Evolutionary conservation across 2,329 filamentous ascomycete species (phyloP), one percentile per base, ranked within the genome.

Genomic region (Trichoderma sp.): DNA sequence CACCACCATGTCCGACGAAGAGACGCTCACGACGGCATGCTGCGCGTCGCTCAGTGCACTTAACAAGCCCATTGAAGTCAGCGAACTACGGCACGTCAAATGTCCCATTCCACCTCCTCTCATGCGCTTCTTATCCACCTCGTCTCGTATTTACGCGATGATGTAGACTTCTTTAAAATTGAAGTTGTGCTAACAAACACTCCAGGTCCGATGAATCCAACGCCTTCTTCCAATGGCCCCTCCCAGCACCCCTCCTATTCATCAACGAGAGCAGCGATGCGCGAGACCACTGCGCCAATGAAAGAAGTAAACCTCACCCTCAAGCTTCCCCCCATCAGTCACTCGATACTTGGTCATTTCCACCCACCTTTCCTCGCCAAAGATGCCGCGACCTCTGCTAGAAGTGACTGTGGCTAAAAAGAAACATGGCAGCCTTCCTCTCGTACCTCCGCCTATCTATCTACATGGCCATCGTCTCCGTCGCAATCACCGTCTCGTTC

Each of bases 401-500:
- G n/a, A n/a, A n/a, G n/a, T n/a, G n/a, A n/a, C n/a, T n/a, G n/a
- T n/a, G n/a, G n/a, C n/a, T 44, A 51, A 65, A 52, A 5, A 5
- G 28, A 30, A 30, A 3, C 2, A 47, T 2, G 19, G 17, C 7
- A 87, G 84, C 86, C 0, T 97, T 97, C 74, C 88, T 98, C 30
- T 95, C 94, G 2, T 97, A 95, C 84, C 86, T 98, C 21, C 88
- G 93, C 4, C 85, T 98, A 2, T 89, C 91, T 39, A 86, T 97
- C 71, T 97, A 97, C 79, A 93, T 98, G 85, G 88, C 92, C 69
- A 83, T 99, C 59, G 92, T 98, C 9, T 87, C 91, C 30, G 86
- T 96, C 39, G 94, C 95, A 58, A 97, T 99, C 70, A 88, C 96
- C 10, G 83, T 97, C 58, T 96, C 92, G 15, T 99, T 99, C 76